These are phyloP conservation scores for Didymella keratinophila DNA, from an alignment of 2,329 filamentous ascomycete species.

Conservation along the genomic window DNA sequence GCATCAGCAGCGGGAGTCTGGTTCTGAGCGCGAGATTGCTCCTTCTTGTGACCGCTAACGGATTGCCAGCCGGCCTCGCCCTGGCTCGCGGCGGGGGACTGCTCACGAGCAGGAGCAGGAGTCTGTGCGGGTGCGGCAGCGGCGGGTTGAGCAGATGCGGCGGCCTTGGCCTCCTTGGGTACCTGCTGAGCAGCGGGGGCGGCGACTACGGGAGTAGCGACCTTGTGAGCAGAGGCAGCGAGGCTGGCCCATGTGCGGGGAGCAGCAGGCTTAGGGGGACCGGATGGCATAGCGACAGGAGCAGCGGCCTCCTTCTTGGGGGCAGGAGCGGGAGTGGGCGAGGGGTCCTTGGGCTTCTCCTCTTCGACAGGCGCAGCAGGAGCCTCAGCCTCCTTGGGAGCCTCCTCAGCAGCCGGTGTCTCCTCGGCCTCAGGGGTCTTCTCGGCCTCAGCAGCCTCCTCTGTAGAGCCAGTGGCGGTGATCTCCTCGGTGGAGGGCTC, in stretches of 20 bases:
- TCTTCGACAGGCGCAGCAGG: constrained; percentile 50
- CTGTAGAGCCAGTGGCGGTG: constrained; percentile 48
- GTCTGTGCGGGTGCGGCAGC: constrained; percentile 39
- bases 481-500: constrained; percentile 38
- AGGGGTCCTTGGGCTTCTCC: constrained; percentile 70
- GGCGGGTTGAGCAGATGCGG: constrained; percentile 45
- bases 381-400: constrained; percentile 42
- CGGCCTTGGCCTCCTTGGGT: constrained; percentile 46
- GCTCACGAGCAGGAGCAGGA: constrained; percentile 47
- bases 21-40: constrained; percentile 77
- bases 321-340: constrained; percentile 62
- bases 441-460: constrained; percentile 45
- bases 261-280: constrained; percentile 63
- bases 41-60: constrained; percentile 79
- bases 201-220: constrained; percentile 53
- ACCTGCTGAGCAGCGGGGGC: constrained; percentile 43
- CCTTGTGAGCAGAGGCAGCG: constrained; percentile 59
- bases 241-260: constrained; percentile 78
- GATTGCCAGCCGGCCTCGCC: constrained; percentile 85
- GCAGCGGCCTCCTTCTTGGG: constrained; percentile 62
- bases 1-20: constrained; percentile 70
- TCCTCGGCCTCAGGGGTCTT: constrained; percentile 52
- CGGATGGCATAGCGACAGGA: constrained; percentile 62
- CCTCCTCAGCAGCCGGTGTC: constrained; percentile 51
- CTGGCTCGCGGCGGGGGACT: constrained; percentile 54